phyloP scores from a whole-genome alignment of 805 yeast genomes.

The Cyberlindnera euphorbiae region DNA sequence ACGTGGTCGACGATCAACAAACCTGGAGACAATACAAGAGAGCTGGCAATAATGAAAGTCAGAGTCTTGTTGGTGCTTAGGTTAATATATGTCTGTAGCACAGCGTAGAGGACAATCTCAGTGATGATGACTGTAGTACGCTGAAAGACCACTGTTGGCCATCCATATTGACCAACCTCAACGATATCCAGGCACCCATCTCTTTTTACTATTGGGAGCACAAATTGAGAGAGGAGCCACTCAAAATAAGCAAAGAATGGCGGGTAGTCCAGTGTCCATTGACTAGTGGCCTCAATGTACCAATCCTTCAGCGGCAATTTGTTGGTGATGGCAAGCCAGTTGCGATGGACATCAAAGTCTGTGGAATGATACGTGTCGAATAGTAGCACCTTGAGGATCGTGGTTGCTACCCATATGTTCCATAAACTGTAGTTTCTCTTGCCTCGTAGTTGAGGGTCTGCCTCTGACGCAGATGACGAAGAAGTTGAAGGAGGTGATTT shows the following conservation, averaged over 20 bases:
- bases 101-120: constrained; percentile 64
- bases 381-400: constrained; percentile 55
- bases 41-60: constrained; percentile 72
- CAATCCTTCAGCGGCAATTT: constrained; percentile 70
- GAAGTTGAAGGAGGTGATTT: not conserved
- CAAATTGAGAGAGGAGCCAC: constrained; percentile 67
- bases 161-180: constrained; percentile 59
- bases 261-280: constrained; percentile 97
- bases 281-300: constrained; percentile 74
- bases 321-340: constrained; percentile 91
- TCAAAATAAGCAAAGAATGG: constrained; percentile 97
- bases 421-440: constrained; percentile 44
- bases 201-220: constrained; percentile 52
- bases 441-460: constrained; percentile 1
- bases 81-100: constrained; percentile 68
- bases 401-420: constrained; percentile 63
- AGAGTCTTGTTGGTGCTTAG: constrained; percentile 36
- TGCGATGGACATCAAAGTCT: constrained; percentile 95
- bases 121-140: constrained; percentile 73
- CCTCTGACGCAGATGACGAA: not conserved
- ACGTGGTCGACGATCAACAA: constrained; percentile 88
- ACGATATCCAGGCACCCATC: constrained; percentile 81
- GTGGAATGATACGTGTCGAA: constrained; percentile 86
- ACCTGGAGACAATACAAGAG: constrained; percentile 86
- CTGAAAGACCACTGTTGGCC: constrained; percentile 81